Conservation (phyloP, 345 rosid species). For the Salix caprea region DNA sequence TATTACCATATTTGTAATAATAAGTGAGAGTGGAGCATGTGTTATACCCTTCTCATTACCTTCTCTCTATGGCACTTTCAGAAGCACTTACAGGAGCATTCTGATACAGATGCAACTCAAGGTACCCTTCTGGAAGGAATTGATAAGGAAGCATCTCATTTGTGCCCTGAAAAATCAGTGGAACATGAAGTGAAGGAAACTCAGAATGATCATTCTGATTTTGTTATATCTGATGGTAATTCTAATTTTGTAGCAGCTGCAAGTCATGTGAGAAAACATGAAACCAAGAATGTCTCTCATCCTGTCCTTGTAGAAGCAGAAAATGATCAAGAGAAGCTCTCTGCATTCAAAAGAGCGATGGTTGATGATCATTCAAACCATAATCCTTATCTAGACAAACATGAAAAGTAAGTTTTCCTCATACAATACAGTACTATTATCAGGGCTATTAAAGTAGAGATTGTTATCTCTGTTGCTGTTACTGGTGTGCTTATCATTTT, state of each 20-base stretch:
- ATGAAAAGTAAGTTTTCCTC: background rate
- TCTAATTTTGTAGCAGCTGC: no score
- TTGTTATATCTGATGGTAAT: background rate
- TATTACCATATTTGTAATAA: no score
- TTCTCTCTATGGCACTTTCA: background rate
- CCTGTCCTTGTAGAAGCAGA: background rate
- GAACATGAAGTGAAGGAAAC: constrained; percentile 2
- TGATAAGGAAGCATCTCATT: background rate
- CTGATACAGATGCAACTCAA: constrained; percentile 6
- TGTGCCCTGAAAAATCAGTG: background rate
- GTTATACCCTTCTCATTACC: background rate
- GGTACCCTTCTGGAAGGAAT: background rate
- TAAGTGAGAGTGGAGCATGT: no score
- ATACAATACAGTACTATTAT: background rate
- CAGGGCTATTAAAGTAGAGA: background rate
- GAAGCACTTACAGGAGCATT: background rate
- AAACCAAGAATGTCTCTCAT: constrained; percentile 14
- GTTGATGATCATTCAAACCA: background rate
- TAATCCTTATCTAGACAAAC: background rate
- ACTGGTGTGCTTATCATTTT: background rate
- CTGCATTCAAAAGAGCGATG: background rate
- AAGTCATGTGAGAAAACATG: background rate
- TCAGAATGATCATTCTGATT: constrained; percentile 8
- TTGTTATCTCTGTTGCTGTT: background rate
- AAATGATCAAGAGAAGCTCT: constrained; percentile 1